These are phyloP conservation scores for Erythrophleum fordii DNA, from an alignment of 306 rosid genomes.

Conservation along the genomic window DNA sequence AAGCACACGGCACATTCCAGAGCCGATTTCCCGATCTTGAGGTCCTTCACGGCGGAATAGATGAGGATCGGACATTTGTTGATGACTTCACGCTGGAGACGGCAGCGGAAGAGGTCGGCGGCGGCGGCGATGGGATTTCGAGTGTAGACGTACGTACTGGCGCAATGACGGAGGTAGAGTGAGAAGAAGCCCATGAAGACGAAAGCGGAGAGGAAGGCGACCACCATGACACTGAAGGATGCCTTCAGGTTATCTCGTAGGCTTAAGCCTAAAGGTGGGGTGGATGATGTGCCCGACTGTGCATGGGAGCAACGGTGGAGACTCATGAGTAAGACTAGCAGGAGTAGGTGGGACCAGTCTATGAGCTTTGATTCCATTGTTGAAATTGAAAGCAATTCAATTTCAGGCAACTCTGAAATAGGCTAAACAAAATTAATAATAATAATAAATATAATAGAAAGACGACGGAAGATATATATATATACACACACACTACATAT, in stretches of 20 bases:
- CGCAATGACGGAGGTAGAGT: constrained; percentile 28
- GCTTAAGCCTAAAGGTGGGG: constrained; percentile 13
- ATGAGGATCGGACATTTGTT: constrained; percentile 46
- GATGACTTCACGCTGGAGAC: constrained; percentile 34
- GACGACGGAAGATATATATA: too few species aligned
- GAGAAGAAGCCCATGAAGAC: constrained; percentile 23
- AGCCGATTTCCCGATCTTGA: constrained; percentile 45
- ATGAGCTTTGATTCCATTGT: background rate
- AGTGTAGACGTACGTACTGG: background rate
- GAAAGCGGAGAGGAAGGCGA: background rate
- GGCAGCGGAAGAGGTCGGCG: background rate
- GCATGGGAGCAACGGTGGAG: constrained; percentile 25
- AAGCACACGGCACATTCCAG: constrained; percentile 68
- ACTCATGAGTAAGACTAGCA: background rate
- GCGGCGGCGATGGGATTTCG: background rate
- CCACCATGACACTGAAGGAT: constrained; percentile 4
- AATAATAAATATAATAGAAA: too few species aligned
- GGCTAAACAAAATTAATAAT: background rate
- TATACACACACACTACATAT: too few species aligned
- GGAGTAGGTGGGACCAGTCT: background rate
- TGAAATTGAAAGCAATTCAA: background rate
- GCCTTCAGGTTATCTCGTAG: constrained; percentile 19
- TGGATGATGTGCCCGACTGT: constrained; percentile 24
- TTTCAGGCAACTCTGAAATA: background rate
- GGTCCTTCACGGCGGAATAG: constrained; percentile 56